Base-by-base conservation (phyloP, 116 monocot species). In the Iris pallida region DNA sequence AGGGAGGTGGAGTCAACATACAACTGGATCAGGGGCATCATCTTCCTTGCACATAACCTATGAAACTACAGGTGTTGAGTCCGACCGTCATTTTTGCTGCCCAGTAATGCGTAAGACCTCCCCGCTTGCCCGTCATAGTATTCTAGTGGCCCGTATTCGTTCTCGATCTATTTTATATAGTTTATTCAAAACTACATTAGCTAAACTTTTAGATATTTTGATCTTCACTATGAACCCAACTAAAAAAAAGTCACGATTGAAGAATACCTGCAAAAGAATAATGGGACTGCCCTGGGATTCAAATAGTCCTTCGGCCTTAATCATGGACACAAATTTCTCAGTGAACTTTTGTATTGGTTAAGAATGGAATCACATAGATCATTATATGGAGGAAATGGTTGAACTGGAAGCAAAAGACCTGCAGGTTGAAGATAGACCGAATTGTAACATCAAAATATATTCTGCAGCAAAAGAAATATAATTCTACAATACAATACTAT, bases 21-120 rank as follows among this genome's bases (percentile, higher is more conserved):
- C 98, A 72, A 99, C 88, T 63, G 93, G 99, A 78, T 99, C 99
- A 57, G 99, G 99, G 17, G 99, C 93, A 75, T 99, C 99, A 16
- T 88, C 84, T 63, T 99, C 79, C 68, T 98, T 98, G 82, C 98
- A 98, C 98, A 98, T 98, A 66, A 98, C 78, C 98, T 93, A 98
- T 5, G 98, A 93, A 46, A 98, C 98, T 5, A n/a, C 98, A 92
- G 2, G 98, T 93, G 63, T 88, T 80, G 41, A 90, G 83, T 10
- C 93, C 88, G 10, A 98, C 93, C 5, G 98, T 93, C 98, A 98
- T 98, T 56, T 84, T 80, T 6, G 90, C 98, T 41, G 98, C 92
- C 98, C 98, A 98, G 44, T 78, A n/a, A 17, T 2, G 88, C 73
- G 41, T 98, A 98, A 18, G 83, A 45, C 61, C 64, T 90, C 9